Percentiles rank a stretch among this genome's conserved stretches.
Evolutionary conservation across 257 asterid genomes (phyloP).

Genomic region (Nicotiana otophora): DNA sequence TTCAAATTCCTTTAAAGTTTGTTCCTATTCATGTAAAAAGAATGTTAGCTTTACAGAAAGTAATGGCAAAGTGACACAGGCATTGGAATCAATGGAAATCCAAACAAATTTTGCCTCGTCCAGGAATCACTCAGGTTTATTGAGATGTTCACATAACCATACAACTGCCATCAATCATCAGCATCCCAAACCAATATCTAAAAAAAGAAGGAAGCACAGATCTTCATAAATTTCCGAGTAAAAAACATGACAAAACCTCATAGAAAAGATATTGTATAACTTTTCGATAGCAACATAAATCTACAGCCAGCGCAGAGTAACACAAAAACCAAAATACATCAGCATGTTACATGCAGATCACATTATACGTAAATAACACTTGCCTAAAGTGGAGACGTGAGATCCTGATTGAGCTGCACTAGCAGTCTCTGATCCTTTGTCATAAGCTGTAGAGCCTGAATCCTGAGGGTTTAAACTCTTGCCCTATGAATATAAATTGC

Average conservation of each 20-base stretch:
- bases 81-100: neutral
- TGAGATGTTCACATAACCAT: neutral
- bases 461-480: slow-evolving; percentile 26
- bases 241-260: neutral
- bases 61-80: neutral
- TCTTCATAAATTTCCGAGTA: neutral
- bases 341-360: neutral
- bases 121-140: neutral
- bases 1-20: neutral
- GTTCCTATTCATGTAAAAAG: neutral
- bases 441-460: slow-evolving; percentile 32
- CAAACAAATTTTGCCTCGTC: neutral
- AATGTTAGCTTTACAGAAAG: neutral
- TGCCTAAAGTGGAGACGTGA: slow-evolving; percentile 34
- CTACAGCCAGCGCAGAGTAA: neutral
- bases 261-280: neutral
- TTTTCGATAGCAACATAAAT: neutral
- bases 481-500: neutral
- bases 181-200: neutral
- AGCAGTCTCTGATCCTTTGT: slow-evolving; percentile 39
- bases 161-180: neutral
- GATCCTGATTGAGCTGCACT: slow-evolving; percentile 30
- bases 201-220: neutral
- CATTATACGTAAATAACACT: neutral
- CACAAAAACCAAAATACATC: neutral